Evolutionary conservation across 2,329 filamentous ascomycete genomes (phyloP).

Genomic region (Fusarium pininemorale): DNA sequence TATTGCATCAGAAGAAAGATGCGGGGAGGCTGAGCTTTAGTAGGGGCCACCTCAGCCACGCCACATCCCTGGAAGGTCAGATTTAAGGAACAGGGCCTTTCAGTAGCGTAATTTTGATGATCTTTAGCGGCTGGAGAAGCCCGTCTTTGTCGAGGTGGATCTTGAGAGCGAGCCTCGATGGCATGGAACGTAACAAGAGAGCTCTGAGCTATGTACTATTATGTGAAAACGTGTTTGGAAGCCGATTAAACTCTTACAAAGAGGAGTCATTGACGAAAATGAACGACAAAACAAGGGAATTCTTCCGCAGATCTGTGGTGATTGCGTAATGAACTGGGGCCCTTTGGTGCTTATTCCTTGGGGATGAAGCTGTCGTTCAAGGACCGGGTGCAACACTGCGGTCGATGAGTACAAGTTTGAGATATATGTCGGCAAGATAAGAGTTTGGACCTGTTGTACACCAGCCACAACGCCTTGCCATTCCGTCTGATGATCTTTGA

Average conservation of each 20-base stretch:
- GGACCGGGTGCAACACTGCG: conserved; percentile 1
- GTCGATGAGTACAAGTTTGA: neutral
- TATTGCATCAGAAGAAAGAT: conserved; percentile 2
- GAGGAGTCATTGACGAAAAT: neutral
- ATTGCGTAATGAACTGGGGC: conserved; percentile 30
- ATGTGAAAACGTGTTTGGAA: neutral
- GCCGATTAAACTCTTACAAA: neutral
- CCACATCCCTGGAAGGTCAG: conserved; percentile 17
- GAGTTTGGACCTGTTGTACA: neutral
- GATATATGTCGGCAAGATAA: conserved; percentile 7
- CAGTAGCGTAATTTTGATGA: conserved; percentile 4
- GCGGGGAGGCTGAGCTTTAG: conserved; percentile 28
- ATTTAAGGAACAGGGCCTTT: neutral
- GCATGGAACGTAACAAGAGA: neutral
- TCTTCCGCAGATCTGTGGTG: conserved; percentile 13
- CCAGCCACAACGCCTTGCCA: conserved; percentile 13
- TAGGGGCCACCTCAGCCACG: conserved; percentile 26
- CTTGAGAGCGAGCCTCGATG: neutral
- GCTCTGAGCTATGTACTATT: neutral
- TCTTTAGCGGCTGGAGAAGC: conserved; percentile 1
- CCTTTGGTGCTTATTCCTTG: conserved; percentile 21
- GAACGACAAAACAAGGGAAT: neutral
- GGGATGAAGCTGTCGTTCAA: neutral
- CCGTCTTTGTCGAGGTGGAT: neutral
- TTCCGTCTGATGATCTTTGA: conserved; percentile 7